Evolutionary conservation across 2,329 filamentous ascomycete species (phyloP), one percentile per base, ranked within the genome.

Genomic region (Hysterium pulicare): DNA sequence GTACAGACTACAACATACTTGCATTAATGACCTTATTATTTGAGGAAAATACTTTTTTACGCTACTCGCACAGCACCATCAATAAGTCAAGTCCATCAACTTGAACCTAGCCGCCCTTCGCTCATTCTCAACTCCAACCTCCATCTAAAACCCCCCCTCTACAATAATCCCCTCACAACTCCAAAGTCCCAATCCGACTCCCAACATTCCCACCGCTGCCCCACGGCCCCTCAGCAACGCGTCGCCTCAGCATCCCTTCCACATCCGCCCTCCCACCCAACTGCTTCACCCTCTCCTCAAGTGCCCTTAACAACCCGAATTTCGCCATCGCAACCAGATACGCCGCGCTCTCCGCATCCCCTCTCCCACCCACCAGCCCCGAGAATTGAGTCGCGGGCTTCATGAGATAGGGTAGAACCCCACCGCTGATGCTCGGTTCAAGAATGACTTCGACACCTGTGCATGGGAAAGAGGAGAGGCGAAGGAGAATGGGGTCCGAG

Each of bases 241-340:
- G 64, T 46, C 66, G 68, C 34, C 58, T 57, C 15, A 74, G 54
- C 42, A 71, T 70, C 9, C 44, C 55, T n/a, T 70, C 37, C 11
- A 74, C 65, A 21, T 71, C 68, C 23, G 68, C 62, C 31, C 54
- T 61, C 34, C 40, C 62, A 8, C 47, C 54, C 49, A 61, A 55
- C 6, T 64, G 59, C 45, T 70, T 68, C 11, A 82, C 50, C 10
- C 62, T 59, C 19, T 59, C 50, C 21, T 76, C 64, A n/a, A 82
- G 58, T 4, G 70, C 69, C 13, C 72, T 71, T 36, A 82, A 51
- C 2, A 74, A 74, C 42, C 80, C 78, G 49, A 78, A 79, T 51
- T 81, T 82, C 0, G 76, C 74, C 35, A 69, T 71, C 1, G 78
- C 78, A 32, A 83, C 70, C 47, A 74, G 72, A 62, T 78, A 82